Conservation (phyloP, 305 asterid species). For the Petunia hybrid region DNA sequence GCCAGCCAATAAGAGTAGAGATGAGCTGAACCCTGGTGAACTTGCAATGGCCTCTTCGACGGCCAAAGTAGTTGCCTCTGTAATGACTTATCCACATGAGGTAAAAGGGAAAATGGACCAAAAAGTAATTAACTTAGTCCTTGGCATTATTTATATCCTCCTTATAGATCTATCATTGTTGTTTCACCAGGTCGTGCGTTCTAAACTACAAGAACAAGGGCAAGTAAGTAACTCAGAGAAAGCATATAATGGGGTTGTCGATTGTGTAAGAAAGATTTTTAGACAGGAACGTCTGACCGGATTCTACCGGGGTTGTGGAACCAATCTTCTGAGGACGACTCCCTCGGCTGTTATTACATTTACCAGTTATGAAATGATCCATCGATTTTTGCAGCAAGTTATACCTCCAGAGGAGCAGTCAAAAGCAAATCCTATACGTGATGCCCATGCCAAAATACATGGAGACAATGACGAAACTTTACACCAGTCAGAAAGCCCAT, state of each 20-base stretch:
- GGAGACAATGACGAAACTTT: constrained; percentile 34
- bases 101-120: constrained; percentile 45
- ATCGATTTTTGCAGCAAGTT: constrained; percentile 57
- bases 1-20: constrained; percentile 63
- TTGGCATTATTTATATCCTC: background rate
- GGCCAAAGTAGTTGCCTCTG: constrained; percentile 83
- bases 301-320: constrained; percentile 95
- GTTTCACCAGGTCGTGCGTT: constrained; percentile 76
- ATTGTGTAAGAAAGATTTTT: constrained; percentile 73
- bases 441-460: constrained; percentile 40
- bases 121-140: too few species aligned
- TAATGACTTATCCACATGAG: constrained; percentile 96
- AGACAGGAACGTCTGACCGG: constrained; percentile 75
- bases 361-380: constrained; percentile 90
- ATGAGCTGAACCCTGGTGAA: constrained; percentile 68
- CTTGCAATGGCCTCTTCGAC: constrained; percentile 86
- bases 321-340: constrained; percentile 91
- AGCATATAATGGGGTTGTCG: constrained; percentile 74
- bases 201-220: constrained; percentile 97
- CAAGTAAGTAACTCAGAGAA: constrained; percentile 56
- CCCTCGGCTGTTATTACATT: constrained; percentile 96
- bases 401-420: constrained; percentile 61
- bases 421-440: constrained; percentile 43
- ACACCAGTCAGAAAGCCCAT: constrained; percentile 50
- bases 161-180: constrained; percentile 28